Base-by-base conservation (phyloP, 352 stramenopile species). In the Phytophthora syringae region DNA sequence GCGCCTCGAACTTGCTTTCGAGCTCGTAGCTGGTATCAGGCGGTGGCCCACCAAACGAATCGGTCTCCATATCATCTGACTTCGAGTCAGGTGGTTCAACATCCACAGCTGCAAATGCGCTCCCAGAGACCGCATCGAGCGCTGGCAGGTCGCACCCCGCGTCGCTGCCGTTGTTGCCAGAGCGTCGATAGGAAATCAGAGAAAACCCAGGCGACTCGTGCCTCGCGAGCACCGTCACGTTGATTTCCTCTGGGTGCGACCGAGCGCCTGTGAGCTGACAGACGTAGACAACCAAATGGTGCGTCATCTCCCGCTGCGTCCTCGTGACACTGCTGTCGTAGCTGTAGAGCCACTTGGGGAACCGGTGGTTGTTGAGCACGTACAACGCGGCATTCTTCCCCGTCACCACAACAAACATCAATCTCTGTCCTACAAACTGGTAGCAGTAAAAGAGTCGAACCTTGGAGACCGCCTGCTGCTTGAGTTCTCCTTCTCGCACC, bases 281-380 rank as follows among this genome's bases (percentile, higher is more conserved):
- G 7, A 72, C 55, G 28, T 84, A 84, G 1, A 55, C 66, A 1
- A 58, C 66, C 20, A 84, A 48, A 9, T 74, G 60, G 25, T 84
- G 76, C 10, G 64, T 68, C 72, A 81, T 80, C 32, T 77, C 67
- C 28, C 76, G 76, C 52, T 84, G 70, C 27, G 52, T 71, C 20
- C 74, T 67, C 2, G 70, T 84, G 18, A 77, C 52, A 34, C 73
- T 77, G 37, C 72, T 81, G 52, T 84, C 72, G 52, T 81, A 84
- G 52, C 60, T 69, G 61, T 84, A 84, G 45, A 76, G 67, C 76
- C 76, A 84, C 37, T 72, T 76, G 18, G 73, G 72, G 43, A 74
- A 84, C 21, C 54, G 59, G 16, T 71, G 51, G 30, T 77, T 74
- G 60, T 84, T 84, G 13, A 84, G 52, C 18, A 74, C 65, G 27